Conservation (phyloP, 2,329 filamentous ascomycete genomes). For the Fusarium mundagurra region DNA sequence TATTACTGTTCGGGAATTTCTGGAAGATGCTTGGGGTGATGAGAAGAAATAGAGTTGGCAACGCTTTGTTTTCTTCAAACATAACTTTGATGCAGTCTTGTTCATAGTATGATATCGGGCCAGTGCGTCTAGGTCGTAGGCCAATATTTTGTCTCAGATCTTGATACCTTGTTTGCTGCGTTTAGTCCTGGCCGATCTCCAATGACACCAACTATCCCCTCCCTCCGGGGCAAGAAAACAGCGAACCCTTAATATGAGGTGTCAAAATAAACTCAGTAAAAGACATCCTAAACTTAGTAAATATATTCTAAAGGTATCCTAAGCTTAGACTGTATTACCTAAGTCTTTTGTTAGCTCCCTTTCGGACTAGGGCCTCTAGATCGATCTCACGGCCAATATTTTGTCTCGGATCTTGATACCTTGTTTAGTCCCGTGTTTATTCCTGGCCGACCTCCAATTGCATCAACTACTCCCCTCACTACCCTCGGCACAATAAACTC, state of each 20-base stretch:
- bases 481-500: background rate
- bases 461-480: background rate
- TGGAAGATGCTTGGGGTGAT: background rate
- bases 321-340: too few species aligned
- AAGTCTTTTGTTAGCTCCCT: too few species aligned
- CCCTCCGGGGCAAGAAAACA: too few species aligned
- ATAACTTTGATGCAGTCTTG: background rate
- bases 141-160: background rate
- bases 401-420: background rate
- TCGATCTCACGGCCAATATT: background rate
- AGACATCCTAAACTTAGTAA: too few species aligned
- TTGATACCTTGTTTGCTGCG: background rate
- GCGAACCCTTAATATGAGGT: too few species aligned
- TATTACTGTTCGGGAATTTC: background rate
- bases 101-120: background rate
- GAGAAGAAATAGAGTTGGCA: background rate
- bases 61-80: too few species aligned
- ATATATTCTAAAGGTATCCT: too few species aligned
- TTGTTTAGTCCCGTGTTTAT: background rate
- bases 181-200: background rate
- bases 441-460: background rate
- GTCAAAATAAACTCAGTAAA: too few species aligned
- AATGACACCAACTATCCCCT: too few species aligned
- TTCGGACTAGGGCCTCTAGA: background rate
- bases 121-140: background rate